Evolutionary conservation across 2,329 filamentous ascomycete species (phyloP).

Genomic region (Claviceps sp.): DNA sequence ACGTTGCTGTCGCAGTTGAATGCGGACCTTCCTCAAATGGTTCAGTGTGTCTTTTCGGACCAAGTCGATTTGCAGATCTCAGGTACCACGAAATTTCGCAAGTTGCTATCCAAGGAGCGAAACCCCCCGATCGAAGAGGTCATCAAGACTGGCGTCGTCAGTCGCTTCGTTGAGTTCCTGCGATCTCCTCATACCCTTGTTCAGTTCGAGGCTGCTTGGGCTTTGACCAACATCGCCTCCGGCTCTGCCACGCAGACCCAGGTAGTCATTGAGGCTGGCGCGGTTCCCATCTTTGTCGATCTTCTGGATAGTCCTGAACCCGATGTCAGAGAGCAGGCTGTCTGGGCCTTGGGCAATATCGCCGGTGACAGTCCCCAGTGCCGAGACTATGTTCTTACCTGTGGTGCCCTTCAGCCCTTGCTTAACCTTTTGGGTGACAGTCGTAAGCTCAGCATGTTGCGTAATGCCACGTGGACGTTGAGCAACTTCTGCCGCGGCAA

Average conservation of each 20-base stretch:
- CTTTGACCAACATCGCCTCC: conserved; percentile 96
- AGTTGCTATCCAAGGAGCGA: conserved; percentile 94
- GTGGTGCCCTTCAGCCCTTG: conserved; percentile 81
- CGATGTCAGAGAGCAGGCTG: conserved; percentile 93
- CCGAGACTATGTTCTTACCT: conserved; percentile 89
- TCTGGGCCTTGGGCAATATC: conserved; percentile 98
- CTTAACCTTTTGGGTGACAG: conserved; percentile 86
- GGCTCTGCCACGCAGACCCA: conserved; percentile 95
- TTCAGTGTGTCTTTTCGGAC: conserved; percentile 93
- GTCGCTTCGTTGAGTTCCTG: conserved; percentile 95
- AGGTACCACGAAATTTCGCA: conserved; percentile 96
- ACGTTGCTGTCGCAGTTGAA: conserved; percentile 51
- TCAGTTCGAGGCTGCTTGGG: conserved; percentile 98
- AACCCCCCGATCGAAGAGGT: conserved; percentile 98
- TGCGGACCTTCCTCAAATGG: conserved; percentile 97
- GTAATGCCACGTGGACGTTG: conserved; percentile 96
- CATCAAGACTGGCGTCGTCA: conserved; percentile 96
- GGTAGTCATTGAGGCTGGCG: conserved; percentile 95
- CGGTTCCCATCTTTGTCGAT: conserved; percentile 97
- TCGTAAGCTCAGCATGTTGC: conserved; percentile 97
- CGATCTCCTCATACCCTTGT: conserved; percentile 95
- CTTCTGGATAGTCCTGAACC: conserved; percentile 90
- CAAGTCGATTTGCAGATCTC: conserved; percentile 97
- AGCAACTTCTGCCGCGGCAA: conserved; percentile 99
- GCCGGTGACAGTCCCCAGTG: conserved; percentile 95